Conservation (phyloP, 371 early-diverging fungal genomes). For the Actinomortierella wolfii region DNA sequence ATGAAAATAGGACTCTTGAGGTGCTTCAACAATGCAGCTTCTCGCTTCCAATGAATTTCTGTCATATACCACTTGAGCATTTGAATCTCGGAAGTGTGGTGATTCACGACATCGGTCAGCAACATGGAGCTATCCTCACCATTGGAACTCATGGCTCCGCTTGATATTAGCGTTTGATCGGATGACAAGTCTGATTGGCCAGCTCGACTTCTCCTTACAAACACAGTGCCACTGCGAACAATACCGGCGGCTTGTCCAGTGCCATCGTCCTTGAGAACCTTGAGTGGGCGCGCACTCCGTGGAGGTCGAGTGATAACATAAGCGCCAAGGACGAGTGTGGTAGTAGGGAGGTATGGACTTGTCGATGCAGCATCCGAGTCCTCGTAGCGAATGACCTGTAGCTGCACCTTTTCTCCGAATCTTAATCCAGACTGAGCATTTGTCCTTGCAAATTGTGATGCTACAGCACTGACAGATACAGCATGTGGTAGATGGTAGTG, state of each 20-base stretch:
- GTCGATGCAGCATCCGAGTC: conserved; percentile 30
- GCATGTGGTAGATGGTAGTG: conserved; percentile 29
- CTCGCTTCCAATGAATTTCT: conserved; percentile 45
- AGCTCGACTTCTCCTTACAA: conserved; percentile 27
- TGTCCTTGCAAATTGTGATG: conserved; percentile 35
- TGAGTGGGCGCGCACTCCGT: conserved; percentile 31
- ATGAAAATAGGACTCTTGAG: conserved; percentile 46
- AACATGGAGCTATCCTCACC: conserved; percentile 39
- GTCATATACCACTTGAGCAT: conserved; percentile 46
- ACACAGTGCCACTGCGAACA: conserved; percentile 35
- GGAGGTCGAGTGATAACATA: conserved; percentile 32
- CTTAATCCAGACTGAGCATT: conserved; percentile 30
- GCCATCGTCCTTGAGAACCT: conserved; percentile 21
- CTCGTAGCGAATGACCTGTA: conserved; percentile 45
- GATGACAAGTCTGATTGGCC: not conserved
- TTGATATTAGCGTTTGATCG: too few species aligned
- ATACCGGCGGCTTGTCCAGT: conserved; percentile 6
- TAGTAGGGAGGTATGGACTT: conserved; percentile 31
- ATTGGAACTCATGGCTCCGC: too few species aligned
- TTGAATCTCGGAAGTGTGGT: conserved; percentile 36
- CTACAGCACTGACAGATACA: conserved; percentile 34
- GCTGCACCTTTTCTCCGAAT: conserved; percentile 44
- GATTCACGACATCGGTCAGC: conserved; percentile 41
- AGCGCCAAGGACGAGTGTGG: conserved; percentile 32
- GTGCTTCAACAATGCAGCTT: conserved; percentile 41